Conservation (phyloP, 177 flowering plant species). For the Vitis hybrid region DNA sequence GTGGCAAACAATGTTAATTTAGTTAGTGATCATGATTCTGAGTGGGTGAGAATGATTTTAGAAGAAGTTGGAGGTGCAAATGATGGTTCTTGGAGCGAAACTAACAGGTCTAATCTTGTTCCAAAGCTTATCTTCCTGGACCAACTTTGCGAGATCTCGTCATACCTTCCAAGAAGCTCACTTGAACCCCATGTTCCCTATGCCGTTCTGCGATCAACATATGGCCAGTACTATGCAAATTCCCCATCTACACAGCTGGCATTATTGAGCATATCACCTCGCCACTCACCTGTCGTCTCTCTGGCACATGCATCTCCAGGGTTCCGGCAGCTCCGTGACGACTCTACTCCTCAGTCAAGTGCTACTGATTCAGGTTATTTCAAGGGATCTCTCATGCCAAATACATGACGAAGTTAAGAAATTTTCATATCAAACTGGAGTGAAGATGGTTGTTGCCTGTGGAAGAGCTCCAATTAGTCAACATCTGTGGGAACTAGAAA, state of each 20-base stretch:
- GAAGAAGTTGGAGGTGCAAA: too few relatives aligned
- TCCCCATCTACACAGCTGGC: slow-evolving; percentile 62
- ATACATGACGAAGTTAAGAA: too few relatives aligned
- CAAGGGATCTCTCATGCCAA: slow-evolving; percentile 33
- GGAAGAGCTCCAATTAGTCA: too few relatives aligned
- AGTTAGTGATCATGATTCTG: too few relatives aligned
- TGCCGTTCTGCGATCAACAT: slow-evolving; percentile 81
- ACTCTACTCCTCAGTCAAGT: slow-evolving; percentile 54
- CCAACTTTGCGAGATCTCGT: slow-evolving; percentile 85
- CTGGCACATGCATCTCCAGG: slow-evolving; percentile 67
- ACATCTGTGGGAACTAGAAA: too few relatives aligned
- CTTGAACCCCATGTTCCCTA: slow-evolving; percentile 86
- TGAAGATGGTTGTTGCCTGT: too few relatives aligned
- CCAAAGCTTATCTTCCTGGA: slow-evolving; percentile 90
- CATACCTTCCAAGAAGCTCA: slow-evolving; percentile 81
- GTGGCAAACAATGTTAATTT: too few relatives aligned
- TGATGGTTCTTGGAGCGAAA: not conserved
- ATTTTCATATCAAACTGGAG: too few relatives aligned
- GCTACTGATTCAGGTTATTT: slow-evolving; percentile 52
- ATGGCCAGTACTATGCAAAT: slow-evolving; percentile 78
- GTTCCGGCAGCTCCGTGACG: slow-evolving; percentile 49
- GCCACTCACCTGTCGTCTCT: slow-evolving; percentile 74
- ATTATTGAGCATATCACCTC: slow-evolving; percentile 61
- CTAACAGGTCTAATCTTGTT: slow-evolving; percentile 74
- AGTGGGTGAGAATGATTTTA: too few relatives aligned